Percentiles rank a stretch among this genome's conserved stretches.
These are phyloP conservation scores for Penicillium atrosanguineum DNA, from an alignment of 495 filamentous ascomycete genomes.

Conservation along the genomic window DNA sequence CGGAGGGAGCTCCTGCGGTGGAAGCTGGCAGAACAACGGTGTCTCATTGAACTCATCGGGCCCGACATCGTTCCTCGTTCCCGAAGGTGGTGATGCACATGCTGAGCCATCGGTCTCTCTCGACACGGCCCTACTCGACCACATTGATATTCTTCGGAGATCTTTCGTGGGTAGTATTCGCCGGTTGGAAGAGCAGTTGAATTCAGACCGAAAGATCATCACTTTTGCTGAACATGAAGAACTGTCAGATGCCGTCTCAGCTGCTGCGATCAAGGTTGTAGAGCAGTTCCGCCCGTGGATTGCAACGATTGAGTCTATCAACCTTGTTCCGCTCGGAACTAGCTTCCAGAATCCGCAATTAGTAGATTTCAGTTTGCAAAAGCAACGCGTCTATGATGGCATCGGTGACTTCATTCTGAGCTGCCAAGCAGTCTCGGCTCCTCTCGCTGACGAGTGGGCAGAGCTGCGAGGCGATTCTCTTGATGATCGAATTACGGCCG, in stretches of 20 bases:
- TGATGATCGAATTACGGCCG: slow-evolving; percentile 80
- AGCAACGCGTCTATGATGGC: slow-evolving; percentile 88
- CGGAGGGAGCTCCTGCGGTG: slow-evolving; percentile 72
- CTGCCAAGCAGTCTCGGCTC: slow-evolving; percentile 84
- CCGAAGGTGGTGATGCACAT: slow-evolving; percentile 66
- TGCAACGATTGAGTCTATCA: slow-evolving; percentile 81
- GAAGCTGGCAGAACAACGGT: slow-evolving; percentile 92
- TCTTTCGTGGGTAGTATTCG: slow-evolving; percentile 78
- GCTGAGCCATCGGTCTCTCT: slow-evolving; percentile 70
- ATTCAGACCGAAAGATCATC: slow-evolving; percentile 71
- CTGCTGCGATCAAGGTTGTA: slow-evolving; percentile 70
- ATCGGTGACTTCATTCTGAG: slow-evolving; percentile 83
- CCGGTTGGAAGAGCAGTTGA: slow-evolving; percentile 80
- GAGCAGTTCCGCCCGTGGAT: slow-evolving; percentile 88
- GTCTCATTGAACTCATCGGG: slow-evolving; percentile 65
- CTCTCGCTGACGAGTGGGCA: slow-evolving; percentile 92
- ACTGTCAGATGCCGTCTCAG: slow-evolving; percentile 72
- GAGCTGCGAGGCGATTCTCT: slow-evolving; percentile 86
- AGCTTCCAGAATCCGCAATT: slow-evolving; percentile 80
- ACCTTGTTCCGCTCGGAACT: slow-evolving; percentile 70
- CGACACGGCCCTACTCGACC: slow-evolving; percentile 73
- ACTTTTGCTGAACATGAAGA: slow-evolving; percentile 66
- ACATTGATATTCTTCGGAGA: slow-evolving; percentile 78
- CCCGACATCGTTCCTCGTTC: slow-evolving; percentile 77
- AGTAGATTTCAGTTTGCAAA: slow-evolving; percentile 82